phyloP scores from a whole-genome alignment of 2,329 filamentous ascomycete species.

The Colletotrichum falcatum region DNA sequence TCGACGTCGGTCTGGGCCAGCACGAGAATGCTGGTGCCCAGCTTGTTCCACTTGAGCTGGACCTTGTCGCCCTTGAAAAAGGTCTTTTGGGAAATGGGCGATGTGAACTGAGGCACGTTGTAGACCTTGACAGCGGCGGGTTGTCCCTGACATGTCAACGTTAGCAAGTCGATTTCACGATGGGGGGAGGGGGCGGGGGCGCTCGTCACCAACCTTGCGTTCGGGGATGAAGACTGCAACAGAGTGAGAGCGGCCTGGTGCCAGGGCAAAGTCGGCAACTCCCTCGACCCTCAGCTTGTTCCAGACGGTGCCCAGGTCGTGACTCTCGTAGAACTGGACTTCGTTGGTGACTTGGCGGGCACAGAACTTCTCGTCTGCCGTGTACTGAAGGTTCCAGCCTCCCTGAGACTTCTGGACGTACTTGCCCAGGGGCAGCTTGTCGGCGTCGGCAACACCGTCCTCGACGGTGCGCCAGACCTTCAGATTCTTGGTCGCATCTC shows the following conservation, averaged over 20 bases:
- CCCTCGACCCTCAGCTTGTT: constrained; percentile 96
- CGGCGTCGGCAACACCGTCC: constrained; percentile 68
- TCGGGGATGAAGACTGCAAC: constrained; percentile 96
- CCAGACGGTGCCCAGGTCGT: constrained; percentile 88
- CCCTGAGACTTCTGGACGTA: constrained; percentile 97
- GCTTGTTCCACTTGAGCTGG: constrained; percentile 96
- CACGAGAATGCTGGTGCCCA: constrained; percentile 91
- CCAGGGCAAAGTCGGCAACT: constrained; percentile 87
- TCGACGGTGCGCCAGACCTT: constrained; percentile 94
- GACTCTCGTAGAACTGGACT: constrained; percentile 95
- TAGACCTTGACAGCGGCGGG: constrained; percentile 95
- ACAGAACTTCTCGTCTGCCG: constrained; percentile 91
- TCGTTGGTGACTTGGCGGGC: constrained; percentile 96
- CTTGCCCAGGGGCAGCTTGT: constrained; percentile 82
- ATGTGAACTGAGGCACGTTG: constrained; percentile 87
- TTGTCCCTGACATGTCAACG: constrained; percentile 73
- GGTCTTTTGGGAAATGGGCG: constrained; percentile 93
- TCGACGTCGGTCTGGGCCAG: constrained; percentile 98
- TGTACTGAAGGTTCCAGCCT: constrained; percentile 98
- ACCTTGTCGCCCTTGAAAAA: constrained; percentile 99
- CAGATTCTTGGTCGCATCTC: constrained; percentile 94
- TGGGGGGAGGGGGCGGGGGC: too few species aligned
- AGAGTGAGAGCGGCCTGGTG: constrained; percentile 89
- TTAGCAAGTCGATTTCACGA: constrained; percentile 31
- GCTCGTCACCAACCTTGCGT: constrained; percentile 76